A percentile compares a stretch with the other conserved stretches of the same genome.
These are phyloP conservation scores for Leucocoprinus sp. DNA, from an alignment of 768 basidiomycete species.

Conservation along the genomic window DNA sequence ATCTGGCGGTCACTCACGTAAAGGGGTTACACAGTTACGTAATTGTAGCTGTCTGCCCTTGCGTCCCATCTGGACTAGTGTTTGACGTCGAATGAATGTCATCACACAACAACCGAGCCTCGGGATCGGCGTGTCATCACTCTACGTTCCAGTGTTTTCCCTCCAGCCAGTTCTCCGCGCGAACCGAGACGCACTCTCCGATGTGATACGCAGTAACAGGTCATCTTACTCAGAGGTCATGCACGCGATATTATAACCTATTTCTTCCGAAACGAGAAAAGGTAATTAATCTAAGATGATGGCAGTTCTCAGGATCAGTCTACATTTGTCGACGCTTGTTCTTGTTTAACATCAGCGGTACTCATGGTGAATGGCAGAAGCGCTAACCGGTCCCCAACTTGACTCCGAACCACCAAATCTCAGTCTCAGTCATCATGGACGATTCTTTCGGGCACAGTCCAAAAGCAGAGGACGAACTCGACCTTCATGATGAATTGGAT, in stretches of 20 bases:
- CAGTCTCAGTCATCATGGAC: constrained; percentile 24
- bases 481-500: constrained; percentile 21
- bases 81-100: constrained; percentile 5
- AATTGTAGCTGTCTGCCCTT: constrained; percentile 9
- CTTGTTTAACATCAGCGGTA: constrained; percentile 14
- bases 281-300: constrained; percentile 16
- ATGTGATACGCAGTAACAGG: constrained; percentile 5
- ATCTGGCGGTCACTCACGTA: constrained; percentile 7
- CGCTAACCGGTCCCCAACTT: constrained; percentile 25
- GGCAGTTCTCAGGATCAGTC: constrained; percentile 17
- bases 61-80: constrained; percentile 5
- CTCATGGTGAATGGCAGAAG: constrained; percentile 19
- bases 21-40: constrained; percentile 10
- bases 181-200: neutral
- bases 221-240: constrained; percentile 7
- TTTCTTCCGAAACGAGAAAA: constrained; percentile 15
- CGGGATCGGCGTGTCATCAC: neutral
- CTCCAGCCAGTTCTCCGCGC: neutral
- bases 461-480: constrained; percentile 22
- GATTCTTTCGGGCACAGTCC: constrained; percentile 20
- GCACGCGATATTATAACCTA: constrained; percentile 12
- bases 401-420: constrained; percentile 23
- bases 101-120: constrained; percentile 5
- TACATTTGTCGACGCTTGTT: constrained; percentile 18
- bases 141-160: neutral